phyloP scores from a whole-genome alignment of 768 basidiomycete species.

The Ephemerocybe angulata region DNA sequence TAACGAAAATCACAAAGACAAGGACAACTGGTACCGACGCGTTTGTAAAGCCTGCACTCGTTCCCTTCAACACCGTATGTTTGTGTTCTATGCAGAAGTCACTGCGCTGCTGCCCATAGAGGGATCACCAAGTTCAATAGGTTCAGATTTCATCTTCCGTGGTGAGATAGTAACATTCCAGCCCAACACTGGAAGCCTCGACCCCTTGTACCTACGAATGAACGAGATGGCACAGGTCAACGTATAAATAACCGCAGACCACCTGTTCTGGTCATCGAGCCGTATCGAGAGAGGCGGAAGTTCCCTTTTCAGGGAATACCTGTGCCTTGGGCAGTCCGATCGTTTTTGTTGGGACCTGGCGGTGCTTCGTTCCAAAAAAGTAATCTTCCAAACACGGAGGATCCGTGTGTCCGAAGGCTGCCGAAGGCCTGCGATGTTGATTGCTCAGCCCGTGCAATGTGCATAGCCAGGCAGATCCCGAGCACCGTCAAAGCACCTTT shows the following conservation, averaged over 20 bases:
- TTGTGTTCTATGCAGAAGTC: too few species aligned
- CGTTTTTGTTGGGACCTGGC: constrained; percentile 3
- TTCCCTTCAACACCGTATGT: neutral
- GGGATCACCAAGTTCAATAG: too few species aligned
- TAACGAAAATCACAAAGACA: neutral
- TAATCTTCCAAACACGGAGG: constrained; percentile 4
- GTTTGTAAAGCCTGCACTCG: neutral
- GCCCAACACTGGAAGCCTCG: neutral
- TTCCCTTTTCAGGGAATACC: neutral
- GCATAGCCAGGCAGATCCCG: too few species aligned
- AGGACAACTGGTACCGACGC: neutral
- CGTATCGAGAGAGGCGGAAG: too few species aligned
- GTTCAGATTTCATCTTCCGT: too few species aligned
- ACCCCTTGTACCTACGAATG: neutral
- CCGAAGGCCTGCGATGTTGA: too few species aligned
- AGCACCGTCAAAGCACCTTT: too few species aligned
- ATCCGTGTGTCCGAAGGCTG: neutral
- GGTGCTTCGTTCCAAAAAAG: constrained; percentile 4
- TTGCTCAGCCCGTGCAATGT: too few species aligned
- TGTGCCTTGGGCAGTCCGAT: constrained; percentile 1
- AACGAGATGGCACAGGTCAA: neutral
- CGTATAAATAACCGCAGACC: neutral
- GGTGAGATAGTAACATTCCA: too few species aligned
- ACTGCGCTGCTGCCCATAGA: too few species aligned
- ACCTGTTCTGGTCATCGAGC: neutral